These are phyloP conservation scores for Tagetes patula DNA, from an alignment of 129 eudicot genomes.

Conservation along the genomic window DNA sequence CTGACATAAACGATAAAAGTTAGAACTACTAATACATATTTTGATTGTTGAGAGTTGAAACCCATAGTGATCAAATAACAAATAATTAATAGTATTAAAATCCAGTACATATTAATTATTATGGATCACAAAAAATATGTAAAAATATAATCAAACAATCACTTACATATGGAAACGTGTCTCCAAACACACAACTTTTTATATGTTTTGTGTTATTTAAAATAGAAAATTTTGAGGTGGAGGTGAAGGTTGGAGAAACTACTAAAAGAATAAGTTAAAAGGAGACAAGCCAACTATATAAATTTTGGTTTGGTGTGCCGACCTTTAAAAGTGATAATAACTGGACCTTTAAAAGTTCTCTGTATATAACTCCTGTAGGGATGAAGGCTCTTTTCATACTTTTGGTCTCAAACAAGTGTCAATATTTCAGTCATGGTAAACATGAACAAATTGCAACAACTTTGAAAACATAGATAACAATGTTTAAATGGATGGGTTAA, in stretches of 20 bases:
- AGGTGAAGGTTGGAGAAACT: conserved; percentile 5
- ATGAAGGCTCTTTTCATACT: conserved; percentile 14
- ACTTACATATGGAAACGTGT: not conserved
- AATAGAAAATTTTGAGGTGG: not conserved
- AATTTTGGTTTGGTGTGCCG: conserved; percentile 24
- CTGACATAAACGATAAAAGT: too few relatives aligned
- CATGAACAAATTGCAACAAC: not conserved
- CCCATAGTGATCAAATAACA: too few relatives aligned
- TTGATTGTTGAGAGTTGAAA: too few relatives aligned
- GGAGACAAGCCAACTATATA: conserved; percentile 10
- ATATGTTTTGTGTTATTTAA: not conserved
- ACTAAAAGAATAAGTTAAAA: not conserved
- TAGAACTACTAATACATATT: too few relatives aligned
- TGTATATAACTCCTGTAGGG: not conserved
- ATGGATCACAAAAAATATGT: not conserved
- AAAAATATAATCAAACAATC: not conserved
- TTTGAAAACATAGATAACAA: not conserved
- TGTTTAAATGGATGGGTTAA: too few relatives aligned
- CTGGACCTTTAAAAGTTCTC: conserved; percentile 3
- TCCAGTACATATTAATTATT: not conserved
- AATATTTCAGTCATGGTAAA: not conserved
- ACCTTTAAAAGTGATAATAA: conserved; percentile 13
- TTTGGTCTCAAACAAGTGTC: conserved; percentile 12
- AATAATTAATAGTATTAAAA: too few relatives aligned
- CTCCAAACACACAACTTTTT: not conserved